Conservation (phyloP, 768 basidiomycete genomes). For the Botryobasidium botryosum region DNA sequence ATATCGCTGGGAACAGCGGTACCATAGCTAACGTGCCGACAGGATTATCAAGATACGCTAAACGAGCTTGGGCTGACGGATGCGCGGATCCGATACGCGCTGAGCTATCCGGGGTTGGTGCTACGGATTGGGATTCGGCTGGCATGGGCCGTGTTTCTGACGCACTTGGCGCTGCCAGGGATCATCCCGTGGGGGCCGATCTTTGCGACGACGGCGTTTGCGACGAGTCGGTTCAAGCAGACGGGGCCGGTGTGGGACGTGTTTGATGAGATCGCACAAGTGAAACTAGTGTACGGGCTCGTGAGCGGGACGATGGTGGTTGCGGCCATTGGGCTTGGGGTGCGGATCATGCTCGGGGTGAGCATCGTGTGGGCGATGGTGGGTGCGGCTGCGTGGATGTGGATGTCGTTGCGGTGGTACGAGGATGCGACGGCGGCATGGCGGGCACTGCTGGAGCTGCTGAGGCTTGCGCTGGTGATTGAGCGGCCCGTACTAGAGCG, state of each 20-base stretch:
- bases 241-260: constrained; percentile 72
- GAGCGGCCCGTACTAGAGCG: constrained; percentile 37
- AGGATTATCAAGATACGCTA: constrained; percentile 65
- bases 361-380: neutral
- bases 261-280: constrained; percentile 81
- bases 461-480: constrained; percentile 31
- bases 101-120: constrained; percentile 27
- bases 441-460: constrained; percentile 50
- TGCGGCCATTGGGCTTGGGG: constrained; percentile 30
- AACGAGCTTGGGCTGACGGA: constrained; percentile 59
- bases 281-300: constrained; percentile 73
- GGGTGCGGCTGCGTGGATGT: constrained; percentile 63
- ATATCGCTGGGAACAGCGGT: no score
- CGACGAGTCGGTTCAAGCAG: constrained; percentile 60
- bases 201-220: constrained; percentile 51
- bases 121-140: constrained; percentile 55
- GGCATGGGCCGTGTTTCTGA: constrained; percentile 42
- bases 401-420: constrained; percentile 78
- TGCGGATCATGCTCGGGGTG: neutral
- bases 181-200: constrained; percentile 70
- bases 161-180: constrained; percentile 54
- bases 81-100: constrained; percentile 58
- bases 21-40: constrained; percentile 3
- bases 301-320: constrained; percentile 45
- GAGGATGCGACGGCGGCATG: constrained; percentile 71